Evolutionary conservation across 2,329 filamentous ascomycete species (phyloP).

Genomic region (Pseudogymnoascus sp.): DNA sequence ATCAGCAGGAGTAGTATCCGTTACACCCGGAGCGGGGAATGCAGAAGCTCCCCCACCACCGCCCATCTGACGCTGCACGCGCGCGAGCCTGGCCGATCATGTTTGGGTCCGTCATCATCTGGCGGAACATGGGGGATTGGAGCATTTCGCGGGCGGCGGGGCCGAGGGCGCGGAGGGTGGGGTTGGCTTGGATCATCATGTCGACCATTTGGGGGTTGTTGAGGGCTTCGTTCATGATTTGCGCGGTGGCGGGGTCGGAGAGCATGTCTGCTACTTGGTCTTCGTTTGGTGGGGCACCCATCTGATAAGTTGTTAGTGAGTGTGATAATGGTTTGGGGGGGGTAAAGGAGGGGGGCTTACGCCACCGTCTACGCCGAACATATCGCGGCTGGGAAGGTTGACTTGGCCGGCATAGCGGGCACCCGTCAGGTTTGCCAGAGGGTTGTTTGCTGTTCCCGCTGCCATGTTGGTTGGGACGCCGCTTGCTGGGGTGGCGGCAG

Average conservation of each 20-base stretch:
- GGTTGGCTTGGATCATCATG: conserved; percentile 89
- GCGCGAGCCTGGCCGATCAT: conserved; percentile 74
- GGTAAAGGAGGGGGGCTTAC: conserved; percentile 48
- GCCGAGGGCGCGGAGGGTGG: conserved; percentile 64
- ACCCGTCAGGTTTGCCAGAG: conserved; percentile 82
- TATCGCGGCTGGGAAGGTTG: conserved; percentile 76
- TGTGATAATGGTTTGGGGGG: neutral
- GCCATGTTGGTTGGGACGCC: conserved; percentile 72
- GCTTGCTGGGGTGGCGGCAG: conserved; percentile 42
- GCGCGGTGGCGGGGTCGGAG: conserved; percentile 77
- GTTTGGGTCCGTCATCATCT: conserved; percentile 88
- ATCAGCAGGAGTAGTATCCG: conserved; percentile 66
- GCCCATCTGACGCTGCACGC: conserved; percentile 69
- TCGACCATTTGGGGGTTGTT: conserved; percentile 93
- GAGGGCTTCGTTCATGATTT: conserved; percentile 88
- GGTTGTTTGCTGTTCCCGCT: conserved; percentile 78
- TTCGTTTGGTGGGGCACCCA: conserved; percentile 78
- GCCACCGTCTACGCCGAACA: conserved; percentile 91
- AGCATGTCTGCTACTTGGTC: conserved; percentile 81
- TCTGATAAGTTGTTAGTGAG: conserved; percentile 47
- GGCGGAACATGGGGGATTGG: conserved; percentile 78
- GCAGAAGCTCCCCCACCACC: conserved; percentile 45
- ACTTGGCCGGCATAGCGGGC: conserved; percentile 90
- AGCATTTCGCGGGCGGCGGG: conserved; percentile 78
- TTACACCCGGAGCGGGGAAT: conserved; percentile 88